Base-by-base conservation (phyloP, 306 rosid genomes). In the Crataegus laevigata region DNA sequence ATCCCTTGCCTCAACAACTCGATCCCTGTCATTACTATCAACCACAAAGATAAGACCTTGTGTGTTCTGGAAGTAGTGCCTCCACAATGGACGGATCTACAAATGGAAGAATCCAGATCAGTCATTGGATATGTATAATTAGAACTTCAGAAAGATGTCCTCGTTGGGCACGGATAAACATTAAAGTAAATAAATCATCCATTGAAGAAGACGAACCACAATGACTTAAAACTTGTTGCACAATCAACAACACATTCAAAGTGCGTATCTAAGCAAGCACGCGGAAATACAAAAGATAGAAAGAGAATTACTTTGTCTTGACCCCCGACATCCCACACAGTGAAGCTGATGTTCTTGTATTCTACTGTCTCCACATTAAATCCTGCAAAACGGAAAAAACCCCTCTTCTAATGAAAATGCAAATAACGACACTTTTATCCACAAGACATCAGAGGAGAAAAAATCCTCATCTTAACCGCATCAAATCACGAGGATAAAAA, bases 321-420 rank as follows among this genome's bases (percentile, higher is more conserved):
- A 82, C 98, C 98, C 22, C 98, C 98, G 15, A 94, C 98, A 84
- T 94, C 98, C 98, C 98, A 94, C 72, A 94, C 98, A 5, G 98
- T 94, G 86, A 94, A 94, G 91, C 98, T 94, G 82, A 94, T 94
- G 90, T 94, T 94, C 92, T 91, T 94, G 85, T 94, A 91, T 80
- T 94, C 98, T 38, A 94, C 98, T 1, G 98, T 94, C 86, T 94
- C 97, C 84, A 94, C 97, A 76, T 94, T 94, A 84, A 94, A 94
- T 69, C 98, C 98, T 94, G 84, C 80, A 83, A 69, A 63, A 4
- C 24, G 11, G 0, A 57, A 22, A 22, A 26, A 54, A 59, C 68
- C 65, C 8, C 68, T 4, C 73, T 34, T 40, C 50, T 22, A 52
- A 47, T 72, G 51, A 40, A 38, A 72, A 75, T 60, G 11, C 61